These are phyloP conservation scores for Viola odorata DNA, from an alignment of 345 rosid species.

Conservation along the genomic window DNA sequence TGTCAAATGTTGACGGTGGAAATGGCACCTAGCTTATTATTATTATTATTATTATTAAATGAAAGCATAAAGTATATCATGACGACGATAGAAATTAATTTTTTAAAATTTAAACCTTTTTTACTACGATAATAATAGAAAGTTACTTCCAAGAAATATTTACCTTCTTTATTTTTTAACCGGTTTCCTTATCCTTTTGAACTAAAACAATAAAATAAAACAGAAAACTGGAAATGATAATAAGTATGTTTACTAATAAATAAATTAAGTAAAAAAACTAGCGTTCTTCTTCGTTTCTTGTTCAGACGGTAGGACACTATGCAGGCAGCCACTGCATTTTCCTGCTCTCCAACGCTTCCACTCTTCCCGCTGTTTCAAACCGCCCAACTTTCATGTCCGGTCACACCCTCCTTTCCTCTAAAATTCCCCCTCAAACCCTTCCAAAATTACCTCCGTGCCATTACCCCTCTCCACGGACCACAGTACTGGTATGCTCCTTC, in stretches of 20 bases:
- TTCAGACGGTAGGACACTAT: slow-evolving; percentile 15
- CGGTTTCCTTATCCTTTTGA: not conserved
- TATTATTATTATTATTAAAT: too few species aligned
- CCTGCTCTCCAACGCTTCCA: slow-evolving; percentile 33
- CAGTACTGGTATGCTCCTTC: slow-evolving; percentile 33
- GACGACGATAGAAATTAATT: too few species aligned
- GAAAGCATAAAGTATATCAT: too few species aligned
- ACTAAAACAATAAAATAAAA: too few species aligned
- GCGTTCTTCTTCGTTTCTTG: not conserved
- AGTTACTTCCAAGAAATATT: too few species aligned
- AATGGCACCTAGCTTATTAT: too few species aligned
- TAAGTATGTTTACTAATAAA: too few species aligned
- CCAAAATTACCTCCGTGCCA: slow-evolving; percentile 13
- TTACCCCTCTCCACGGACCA: slow-evolving; percentile 31
- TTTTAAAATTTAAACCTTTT: too few species aligned
- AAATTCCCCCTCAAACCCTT: slow-evolving; percentile 22
- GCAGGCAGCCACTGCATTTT: slow-evolving; percentile 35
- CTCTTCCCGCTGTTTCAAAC: slow-evolving; percentile 16
- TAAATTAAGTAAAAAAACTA: too few species aligned
- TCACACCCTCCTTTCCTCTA: slow-evolving; percentile 20
- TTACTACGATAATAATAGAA: too few species aligned
- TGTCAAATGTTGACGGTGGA: too few species aligned
- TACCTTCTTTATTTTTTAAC: not conserved
- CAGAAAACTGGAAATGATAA: too few species aligned
- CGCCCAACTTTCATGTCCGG: slow-evolving; percentile 6